Base-by-base conservation (phyloP, 768 basidiomycete genomes). In the Wakefieldia striispora region DNA sequence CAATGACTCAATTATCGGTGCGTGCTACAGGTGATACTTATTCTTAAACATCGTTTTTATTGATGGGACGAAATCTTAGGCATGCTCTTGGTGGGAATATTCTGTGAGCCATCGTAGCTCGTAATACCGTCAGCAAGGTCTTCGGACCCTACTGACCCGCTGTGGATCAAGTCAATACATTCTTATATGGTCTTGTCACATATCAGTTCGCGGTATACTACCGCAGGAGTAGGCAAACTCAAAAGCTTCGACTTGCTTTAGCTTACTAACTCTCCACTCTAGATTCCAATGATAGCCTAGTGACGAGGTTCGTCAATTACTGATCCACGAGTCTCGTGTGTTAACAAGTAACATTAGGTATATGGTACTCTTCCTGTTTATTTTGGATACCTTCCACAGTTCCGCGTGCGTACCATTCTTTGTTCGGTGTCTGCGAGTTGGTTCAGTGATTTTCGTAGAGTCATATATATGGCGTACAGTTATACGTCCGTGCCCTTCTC, bases 181-280 rank as follows among this genome's bases (percentile, higher is more conserved):
- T 55, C 31, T 57, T 75, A 9, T 75, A 72, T 50, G 74, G 73
- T 2, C 58, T 75, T 23, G 73, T 75, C 48, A 61, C 65, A 8
- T 71, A 66, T 55, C 72, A 74, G 48, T 75, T 75, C 53, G 61
- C 69, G n/a, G 58, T 64, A 4, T 75, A 75, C 50, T 60, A 66
- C 54, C 64, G 63, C 29, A 45, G 40, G 41, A 31, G 46, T 43
- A 40, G 47, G 58, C 36, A 29, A 8, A 34, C 11, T 19, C 16
- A 24, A 27, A 4, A 24, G 23, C 23, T 23, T 31, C 14, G 11
- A 24, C 10, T 8, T 16, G 17, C 20, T 16, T n/a, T 19, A 11
- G 10, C 34, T 44, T 27, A 46, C 16, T 6, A n/a, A n/a, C 23
- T 3, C 11, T 4, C 23, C n/a, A 12, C 38, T 13, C 9, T 16